Evolutionary conservation across 2,329 filamentous ascomycete genomes (phyloP), one percentile per base, ranked within the genome.

Genomic region (Alternaria longipes): DNA sequence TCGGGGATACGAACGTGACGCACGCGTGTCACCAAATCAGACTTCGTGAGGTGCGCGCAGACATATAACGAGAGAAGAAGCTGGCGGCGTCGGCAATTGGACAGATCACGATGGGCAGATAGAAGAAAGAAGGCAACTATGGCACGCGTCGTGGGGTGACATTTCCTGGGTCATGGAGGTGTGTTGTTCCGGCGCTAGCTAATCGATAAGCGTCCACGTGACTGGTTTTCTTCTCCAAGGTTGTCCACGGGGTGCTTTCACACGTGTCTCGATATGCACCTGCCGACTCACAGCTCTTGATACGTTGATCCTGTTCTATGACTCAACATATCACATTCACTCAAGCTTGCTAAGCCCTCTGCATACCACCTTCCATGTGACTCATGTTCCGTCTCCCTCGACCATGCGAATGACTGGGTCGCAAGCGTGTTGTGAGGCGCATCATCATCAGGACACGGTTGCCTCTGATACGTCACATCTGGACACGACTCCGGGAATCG

Each of bases 161-260:
- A 53, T 63, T 63, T 60, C 6, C 22, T 53, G 53, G 57, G n/a
- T n/a, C 38, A 30, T 20, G 12, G 46, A 20, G 32, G 34, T 22
- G 44, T 20, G 53, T 41, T 38, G n/a, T 46, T 60, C 53, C 53
- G 44, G 53, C 57, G 49, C 47, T 63, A 63, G 52, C 24, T 34
- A 54, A 56, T 62, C 56, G 60, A 56, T 60, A 60, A 56, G 5
- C 1, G 14, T 12, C 16, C 46, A 50, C 46, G 46, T 50, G 52
- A 50, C 36, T 40, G 38, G 20, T 14, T 36, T 16, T 36, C 28
- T 11, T 30, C 9, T 7, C 28, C 3, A 8, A 5, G 0, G 32
- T 36, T 16, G 12, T 36, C 32, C 14, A 16, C 5, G 28, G 9
- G 11, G 9, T 14, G 38, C 18, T 41, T 22, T 22, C 38, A 41